Conservation (phyloP, 164 flowering plant species). For the Malania oleifera region DNA sequence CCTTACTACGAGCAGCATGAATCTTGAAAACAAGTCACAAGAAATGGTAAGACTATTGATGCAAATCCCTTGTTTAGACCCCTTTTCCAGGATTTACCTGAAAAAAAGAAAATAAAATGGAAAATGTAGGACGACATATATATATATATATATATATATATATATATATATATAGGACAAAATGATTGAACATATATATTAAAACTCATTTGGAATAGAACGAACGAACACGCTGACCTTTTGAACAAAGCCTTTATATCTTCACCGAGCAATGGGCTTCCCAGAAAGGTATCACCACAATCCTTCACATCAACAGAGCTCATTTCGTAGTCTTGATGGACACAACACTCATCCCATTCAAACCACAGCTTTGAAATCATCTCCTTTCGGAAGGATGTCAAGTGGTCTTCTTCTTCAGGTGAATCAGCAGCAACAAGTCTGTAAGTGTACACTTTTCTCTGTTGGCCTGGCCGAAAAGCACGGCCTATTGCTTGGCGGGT, state of each 20-base stretch:
- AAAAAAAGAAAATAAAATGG: too few species aligned
- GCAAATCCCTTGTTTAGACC: too few species aligned
- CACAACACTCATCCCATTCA: constrained; percentile 3
- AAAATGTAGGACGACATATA: too few species aligned
- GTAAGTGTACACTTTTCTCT: constrained; percentile 17
- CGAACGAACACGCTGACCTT: background rate
- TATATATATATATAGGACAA: too few species aligned
- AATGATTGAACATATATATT: too few species aligned
- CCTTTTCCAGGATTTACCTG: too few species aligned
- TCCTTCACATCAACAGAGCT: background rate
- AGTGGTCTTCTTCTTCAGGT: constrained; percentile 14
- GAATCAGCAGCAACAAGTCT: constrained; percentile 20
- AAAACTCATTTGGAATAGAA: too few species aligned
- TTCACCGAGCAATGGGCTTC: background rate
- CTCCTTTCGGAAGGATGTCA: constrained; percentile 3
- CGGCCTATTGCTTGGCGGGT: constrained; percentile 26
- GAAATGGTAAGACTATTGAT: too few species aligned
- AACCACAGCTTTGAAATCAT: constrained; percentile 5
- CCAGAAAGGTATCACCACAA: background rate
- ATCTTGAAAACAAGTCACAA: too few species aligned
- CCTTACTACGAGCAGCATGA: too few species aligned
- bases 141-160: too few species aligned
- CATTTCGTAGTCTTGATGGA: background rate
- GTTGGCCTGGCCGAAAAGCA: constrained; percentile 24
- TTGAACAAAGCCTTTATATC: constrained; percentile 4